Conservation (phyloP, 352 stramenopile genomes). For the Elongisporangium prolatum region DNA sequence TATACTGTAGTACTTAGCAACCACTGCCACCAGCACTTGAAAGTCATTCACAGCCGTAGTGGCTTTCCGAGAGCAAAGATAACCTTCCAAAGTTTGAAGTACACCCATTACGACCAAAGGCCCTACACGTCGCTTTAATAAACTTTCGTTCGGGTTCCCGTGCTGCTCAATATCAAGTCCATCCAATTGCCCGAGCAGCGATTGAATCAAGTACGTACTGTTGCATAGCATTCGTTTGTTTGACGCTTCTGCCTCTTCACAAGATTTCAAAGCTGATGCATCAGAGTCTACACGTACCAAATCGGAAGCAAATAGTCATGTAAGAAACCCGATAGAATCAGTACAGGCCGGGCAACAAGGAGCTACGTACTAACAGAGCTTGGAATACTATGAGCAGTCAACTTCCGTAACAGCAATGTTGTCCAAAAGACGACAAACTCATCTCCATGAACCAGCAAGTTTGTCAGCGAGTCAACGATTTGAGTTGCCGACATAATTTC, state of each 20-base stretch:
- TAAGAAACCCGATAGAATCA: not conserved
- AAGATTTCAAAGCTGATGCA: constrained; percentile 48
- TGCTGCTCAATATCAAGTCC: constrained; percentile 44
- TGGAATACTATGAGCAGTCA: constrained; percentile 46
- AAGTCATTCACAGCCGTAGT: constrained; percentile 82
- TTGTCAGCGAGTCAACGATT: constrained; percentile 74
- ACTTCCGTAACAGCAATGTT: constrained; percentile 55
- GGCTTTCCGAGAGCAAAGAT: constrained; percentile 83
- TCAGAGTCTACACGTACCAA: constrained; percentile 36
- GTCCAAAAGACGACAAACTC: constrained; percentile 88
- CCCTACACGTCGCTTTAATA: constrained; percentile 20
- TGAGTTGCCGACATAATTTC: constrained; percentile 74
- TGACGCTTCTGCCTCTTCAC: constrained; percentile 59
- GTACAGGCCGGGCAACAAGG: not conserved
- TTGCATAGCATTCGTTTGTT: constrained; percentile 77
- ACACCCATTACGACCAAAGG: constrained; percentile 90
- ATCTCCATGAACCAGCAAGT: constrained; percentile 71
- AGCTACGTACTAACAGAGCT: constrained; percentile 38
- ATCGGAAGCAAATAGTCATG: not conserved
- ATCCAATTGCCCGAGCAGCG: constrained; percentile 56
- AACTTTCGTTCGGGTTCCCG: constrained; percentile 10
- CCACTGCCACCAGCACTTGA: constrained; percentile 45
- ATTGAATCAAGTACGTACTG: constrained; percentile 62
- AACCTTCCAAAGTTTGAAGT: constrained; percentile 88
- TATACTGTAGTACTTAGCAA: constrained; percentile 76